Evolutionary conservation across 1,139 yeast genomes (phyloP).

Genomic region (Candida glucosophila): DNA sequence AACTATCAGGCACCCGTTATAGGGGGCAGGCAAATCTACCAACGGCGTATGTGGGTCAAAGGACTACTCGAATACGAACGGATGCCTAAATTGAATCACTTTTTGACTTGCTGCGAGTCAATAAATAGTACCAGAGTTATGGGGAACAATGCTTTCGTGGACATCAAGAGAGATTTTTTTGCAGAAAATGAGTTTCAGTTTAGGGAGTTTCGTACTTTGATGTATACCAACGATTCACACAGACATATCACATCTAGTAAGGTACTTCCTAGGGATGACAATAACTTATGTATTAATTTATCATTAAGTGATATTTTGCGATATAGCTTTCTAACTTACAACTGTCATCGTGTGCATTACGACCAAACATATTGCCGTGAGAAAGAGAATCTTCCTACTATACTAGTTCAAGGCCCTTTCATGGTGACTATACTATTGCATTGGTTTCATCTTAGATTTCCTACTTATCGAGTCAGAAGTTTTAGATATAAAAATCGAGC

Average conservation of each 20-base stretch:
- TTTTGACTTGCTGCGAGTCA: slow-evolving; percentile 36
- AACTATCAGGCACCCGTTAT: slow-evolving; percentile 61
- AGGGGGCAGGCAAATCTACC: slow-evolving; percentile 17
- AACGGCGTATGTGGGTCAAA: slow-evolving; percentile 74
- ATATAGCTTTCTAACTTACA: slow-evolving; percentile 68
- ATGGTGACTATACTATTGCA: slow-evolving; percentile 50
- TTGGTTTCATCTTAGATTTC: too few relatives aligned
- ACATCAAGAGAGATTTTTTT: slow-evolving; percentile 30
- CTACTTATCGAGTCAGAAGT: too few relatives aligned
- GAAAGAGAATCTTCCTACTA: slow-evolving; percentile 51
- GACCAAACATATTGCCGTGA: slow-evolving; percentile 44
- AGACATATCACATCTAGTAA: slow-evolving; percentile 3
- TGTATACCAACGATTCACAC: slow-evolving; percentile 26
- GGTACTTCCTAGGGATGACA: slow-evolving; percentile 1
- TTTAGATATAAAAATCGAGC: too few relatives aligned
- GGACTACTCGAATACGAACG: slow-evolving; percentile 45
- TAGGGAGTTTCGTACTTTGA: slow-evolving; percentile 23
- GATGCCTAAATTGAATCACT: slow-evolving; percentile 23
- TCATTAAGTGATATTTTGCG: slow-evolving; percentile 15
- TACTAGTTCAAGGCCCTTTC: slow-evolving; percentile 79
- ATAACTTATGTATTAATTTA: slow-evolving; percentile 1
- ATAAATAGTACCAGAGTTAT: slow-evolving; percentile 27
- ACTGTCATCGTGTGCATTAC: slow-evolving; percentile 77
- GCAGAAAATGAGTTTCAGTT: slow-evolving; percentile 7
- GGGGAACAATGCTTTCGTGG: slow-evolving; percentile 32